phyloP scores from a whole-genome alignment of 352 stramenopile species.

The Globisporangium cylindrosporum region DNA sequence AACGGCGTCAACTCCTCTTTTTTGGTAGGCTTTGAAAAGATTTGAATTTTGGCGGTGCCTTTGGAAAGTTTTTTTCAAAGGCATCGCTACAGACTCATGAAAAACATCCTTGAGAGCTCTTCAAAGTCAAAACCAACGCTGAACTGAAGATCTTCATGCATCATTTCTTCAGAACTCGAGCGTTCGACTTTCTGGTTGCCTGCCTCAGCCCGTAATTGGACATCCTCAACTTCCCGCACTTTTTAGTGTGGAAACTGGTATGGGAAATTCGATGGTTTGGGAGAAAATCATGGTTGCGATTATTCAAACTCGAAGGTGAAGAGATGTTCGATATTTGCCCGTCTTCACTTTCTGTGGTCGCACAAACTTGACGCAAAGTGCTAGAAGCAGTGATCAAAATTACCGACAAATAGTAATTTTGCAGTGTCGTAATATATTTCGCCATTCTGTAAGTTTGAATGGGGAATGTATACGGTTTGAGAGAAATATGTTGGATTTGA shows the following conservation, averaged over 20 bases:
- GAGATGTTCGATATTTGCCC: neutral
- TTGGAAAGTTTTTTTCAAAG: neutral
- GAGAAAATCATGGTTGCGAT: neutral
- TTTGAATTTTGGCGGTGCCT: too few relatives aligned
- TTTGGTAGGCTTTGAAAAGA: neutral
- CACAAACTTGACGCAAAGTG: neutral
- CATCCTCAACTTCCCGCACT: too few relatives aligned
- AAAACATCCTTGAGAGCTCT: too few relatives aligned
- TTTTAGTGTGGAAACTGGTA: too few relatives aligned
- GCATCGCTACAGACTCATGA: neutral
- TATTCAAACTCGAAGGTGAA: neutral
- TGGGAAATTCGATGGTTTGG: neutral
- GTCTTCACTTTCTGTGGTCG: neutral
- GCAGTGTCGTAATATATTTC: too few relatives aligned
- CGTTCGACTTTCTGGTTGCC: neutral
- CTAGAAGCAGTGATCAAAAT: neutral
- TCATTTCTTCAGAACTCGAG: neutral
- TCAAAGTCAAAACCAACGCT: too few relatives aligned
- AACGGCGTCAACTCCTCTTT: neutral
- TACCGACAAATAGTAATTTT: too few relatives aligned
- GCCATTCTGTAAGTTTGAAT: too few relatives aligned
- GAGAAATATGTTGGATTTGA: neutral
- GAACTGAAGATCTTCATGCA: too few relatives aligned
- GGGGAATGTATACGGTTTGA: too few relatives aligned
- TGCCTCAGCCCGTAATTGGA: neutral